A percentile compares a stretch with the other conserved stretches of the same genome.
These are phyloP conservation scores for Sarocladium strictum DNA, from an alignment of 2,329 filamentous ascomycete genomes.

Conservation along the genomic window DNA sequence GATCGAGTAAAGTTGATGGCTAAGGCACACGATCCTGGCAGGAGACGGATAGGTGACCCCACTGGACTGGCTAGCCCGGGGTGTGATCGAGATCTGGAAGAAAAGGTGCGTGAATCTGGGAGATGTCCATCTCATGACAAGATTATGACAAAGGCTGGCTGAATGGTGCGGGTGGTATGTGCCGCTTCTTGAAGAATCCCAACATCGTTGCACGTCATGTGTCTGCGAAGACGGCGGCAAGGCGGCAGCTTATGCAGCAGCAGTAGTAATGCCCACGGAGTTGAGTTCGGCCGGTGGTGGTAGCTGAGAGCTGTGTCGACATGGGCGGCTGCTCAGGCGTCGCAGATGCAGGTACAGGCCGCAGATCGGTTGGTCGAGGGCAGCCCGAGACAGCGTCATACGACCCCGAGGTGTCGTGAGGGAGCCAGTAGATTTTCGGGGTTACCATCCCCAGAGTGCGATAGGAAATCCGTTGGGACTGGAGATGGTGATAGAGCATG, in stretches of 20 bases:
- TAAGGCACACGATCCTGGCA: background rate
- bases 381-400: conserved; percentile 3
- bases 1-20: background rate
- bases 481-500: no score
- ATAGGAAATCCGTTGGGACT: no score
- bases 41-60: background rate
- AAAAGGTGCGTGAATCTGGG: background rate
- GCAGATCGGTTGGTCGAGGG: conserved; percentile 6
- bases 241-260: no score
- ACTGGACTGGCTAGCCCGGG: background rate
- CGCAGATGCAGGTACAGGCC: conserved; percentile 7
- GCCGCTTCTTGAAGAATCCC: no score
- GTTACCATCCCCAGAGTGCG: no score
- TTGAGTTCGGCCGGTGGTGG: no score
- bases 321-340: background rate
- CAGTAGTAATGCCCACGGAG: no score
- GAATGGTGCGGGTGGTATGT: no score
- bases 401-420: background rate
- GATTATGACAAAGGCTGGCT: background rate
- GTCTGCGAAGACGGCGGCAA: background rate
- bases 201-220: background rate
- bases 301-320: background rate
- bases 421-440: background rate
- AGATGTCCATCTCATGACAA: no score
- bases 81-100: conserved; percentile 1